Conservation (phyloP, 2,329 filamentous ascomycete species). For the Microcyclospora pomicola region DNA sequence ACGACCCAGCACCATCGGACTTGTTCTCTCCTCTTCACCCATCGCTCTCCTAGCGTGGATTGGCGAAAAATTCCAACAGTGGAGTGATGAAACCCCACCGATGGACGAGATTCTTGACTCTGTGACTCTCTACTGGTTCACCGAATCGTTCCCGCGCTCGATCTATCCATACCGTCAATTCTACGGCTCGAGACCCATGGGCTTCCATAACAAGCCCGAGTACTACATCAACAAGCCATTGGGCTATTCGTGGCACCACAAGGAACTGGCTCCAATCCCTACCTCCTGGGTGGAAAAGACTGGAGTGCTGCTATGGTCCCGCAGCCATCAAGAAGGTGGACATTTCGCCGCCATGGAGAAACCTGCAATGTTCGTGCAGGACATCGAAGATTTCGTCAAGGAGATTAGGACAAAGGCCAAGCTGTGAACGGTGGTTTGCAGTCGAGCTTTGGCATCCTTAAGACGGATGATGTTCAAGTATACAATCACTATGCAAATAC, state of each 20-base stretch:
- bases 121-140: constrained; percentile 44
- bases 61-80: constrained; percentile 43
- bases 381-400: constrained; percentile 21
- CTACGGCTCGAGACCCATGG: constrained; percentile 12
- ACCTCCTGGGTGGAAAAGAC: constrained; percentile 25
- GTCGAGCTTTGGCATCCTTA: too few species aligned
- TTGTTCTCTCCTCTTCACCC: constrained; percentile 39
- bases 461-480: too few species aligned
- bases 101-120: constrained; percentile 33
- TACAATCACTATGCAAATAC: too few species aligned
- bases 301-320: constrained; percentile 27
- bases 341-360: constrained; percentile 27
- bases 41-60: constrained; percentile 44
- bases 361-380: constrained; percentile 16
- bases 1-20: constrained; percentile 40
- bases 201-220: constrained; percentile 14
- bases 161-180: constrained; percentile 38
- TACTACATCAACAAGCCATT: constrained; percentile 26
- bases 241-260: constrained; percentile 32
- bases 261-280: constrained; percentile 28
- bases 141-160: constrained; percentile 23
- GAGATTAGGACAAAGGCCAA: constrained; percentile 16
- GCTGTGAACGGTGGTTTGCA: neutral
- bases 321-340: constrained; percentile 25
- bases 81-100: constrained; percentile 33